Base-by-base conservation (phyloP, 169 alveolate genomes). In the Plasmodium inui region DNA sequence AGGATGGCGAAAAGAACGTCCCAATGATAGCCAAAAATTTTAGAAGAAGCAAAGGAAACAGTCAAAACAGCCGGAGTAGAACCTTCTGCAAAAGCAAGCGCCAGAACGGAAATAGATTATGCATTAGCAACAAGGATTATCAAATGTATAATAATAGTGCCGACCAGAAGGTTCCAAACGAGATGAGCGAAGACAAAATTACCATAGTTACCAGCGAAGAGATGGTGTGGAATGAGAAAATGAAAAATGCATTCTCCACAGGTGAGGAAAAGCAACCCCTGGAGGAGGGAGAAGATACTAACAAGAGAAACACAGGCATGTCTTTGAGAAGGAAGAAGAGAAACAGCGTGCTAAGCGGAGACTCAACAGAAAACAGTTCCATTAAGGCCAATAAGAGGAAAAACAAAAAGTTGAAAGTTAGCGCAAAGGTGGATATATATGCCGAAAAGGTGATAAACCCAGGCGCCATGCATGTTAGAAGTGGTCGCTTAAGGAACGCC, bases 311-410 rank as follows among this genome's bases (percentile, higher is more conserved):
- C 83, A 28, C 22, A 71, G 61, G 85, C 22, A 73, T 85, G 84
- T 50, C 74, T 22, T 39, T 85, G 67, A 85, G 93, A 85, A 74
- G 85, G 55, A 85, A 85, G 39, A 74, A 53, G 39, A 46, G 85
- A 19, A 74, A 74, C 44, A 85, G 85, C 74, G 22, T 67, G 19
- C 3, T 73, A 28, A 85, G 74, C 26, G 78, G 37, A 5, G 74
- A 85, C n/a, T 41, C 76, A n/a, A 74, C 73, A 28, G 93, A 85
- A 44, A 50, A 53, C 39, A 41, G 76, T 73, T 14, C 53, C 8
- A 50, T 22, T 30, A 85, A 19, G 28, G 26, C 67, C 30, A 74
- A 44, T 53, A 73, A 32, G 46, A 85, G 84, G 30, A 73, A 74
- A 74, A 73, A 30, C 70, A 85, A 85, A 26, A 85, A 74, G 19